Evolutionary conservation across 345 rosid genomes (phyloP).

Genomic region (Bretschneidera sinensis): DNA sequence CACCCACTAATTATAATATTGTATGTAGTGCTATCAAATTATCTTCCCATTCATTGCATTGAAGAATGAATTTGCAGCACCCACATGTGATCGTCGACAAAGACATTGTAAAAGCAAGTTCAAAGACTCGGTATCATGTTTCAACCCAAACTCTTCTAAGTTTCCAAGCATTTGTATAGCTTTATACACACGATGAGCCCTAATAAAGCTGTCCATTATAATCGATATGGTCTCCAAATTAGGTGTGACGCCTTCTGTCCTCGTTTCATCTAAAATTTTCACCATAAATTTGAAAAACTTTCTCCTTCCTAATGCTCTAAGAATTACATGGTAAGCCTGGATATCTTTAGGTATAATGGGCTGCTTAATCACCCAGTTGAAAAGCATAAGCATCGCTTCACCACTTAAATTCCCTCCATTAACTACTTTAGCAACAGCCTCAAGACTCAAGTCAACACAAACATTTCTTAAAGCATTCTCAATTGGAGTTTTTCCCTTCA

Average conservation of each 20-base stretch:
- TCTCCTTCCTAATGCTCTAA: slow-evolving; percentile 71
- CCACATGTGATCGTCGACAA: slow-evolving; percentile 63
- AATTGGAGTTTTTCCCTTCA: slow-evolving; percentile 49
- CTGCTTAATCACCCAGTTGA: slow-evolving; percentile 67
- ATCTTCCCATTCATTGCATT: slow-evolving; percentile 49
- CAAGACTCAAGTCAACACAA: slow-evolving; percentile 42
- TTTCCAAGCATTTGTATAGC: slow-evolving; percentile 51
- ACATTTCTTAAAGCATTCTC: slow-evolving; percentile 44
- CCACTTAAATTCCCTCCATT: slow-evolving; percentile 67
- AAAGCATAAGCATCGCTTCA: slow-evolving; percentile 61
- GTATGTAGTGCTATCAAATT: slow-evolving; percentile 45
- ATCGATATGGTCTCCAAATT: slow-evolving; percentile 45
- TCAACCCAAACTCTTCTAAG: slow-evolving; percentile 46
- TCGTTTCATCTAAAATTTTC: slow-evolving; percentile 40
- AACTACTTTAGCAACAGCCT: slow-evolving; percentile 56
- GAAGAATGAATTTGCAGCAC: slow-evolving; percentile 58
- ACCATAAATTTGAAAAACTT: slow-evolving; percentile 53
- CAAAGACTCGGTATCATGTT: slow-evolving; percentile 43
- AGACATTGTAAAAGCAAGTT: slow-evolving; percentile 60
- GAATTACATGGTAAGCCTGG: slow-evolving; percentile 41
- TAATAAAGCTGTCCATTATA: slow-evolving; percentile 54
- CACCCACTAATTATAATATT: slow-evolving; percentile 61
- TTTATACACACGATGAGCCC: slow-evolving; percentile 46
- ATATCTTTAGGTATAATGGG: slow-evolving; percentile 42
- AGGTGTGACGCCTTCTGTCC: slow-evolving; percentile 22